Evolutionary conservation across 2,329 filamentous ascomycete genomes (phyloP).

Genomic region (Alternaria longipes): DNA sequence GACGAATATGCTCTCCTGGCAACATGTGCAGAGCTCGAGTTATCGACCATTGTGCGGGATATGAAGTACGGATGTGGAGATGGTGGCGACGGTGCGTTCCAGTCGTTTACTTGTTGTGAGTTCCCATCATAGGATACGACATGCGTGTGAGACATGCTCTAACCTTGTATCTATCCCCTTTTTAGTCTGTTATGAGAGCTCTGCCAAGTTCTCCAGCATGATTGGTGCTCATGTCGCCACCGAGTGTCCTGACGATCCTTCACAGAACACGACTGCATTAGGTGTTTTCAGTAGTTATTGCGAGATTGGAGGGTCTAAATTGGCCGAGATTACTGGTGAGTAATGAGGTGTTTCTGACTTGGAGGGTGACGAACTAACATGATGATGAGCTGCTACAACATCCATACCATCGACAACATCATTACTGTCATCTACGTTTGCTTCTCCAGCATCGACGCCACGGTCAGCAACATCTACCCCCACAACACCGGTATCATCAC

Average conservation of each 20-base stretch:
- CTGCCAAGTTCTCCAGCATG: constrained; percentile 11
- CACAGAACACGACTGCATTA: neutral
- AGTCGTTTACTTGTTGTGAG: constrained; percentile 6
- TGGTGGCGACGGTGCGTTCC: neutral
- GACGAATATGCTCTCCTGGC: neutral
- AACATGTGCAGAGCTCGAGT: constrained; percentile 2
- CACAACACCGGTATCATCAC: neutral
- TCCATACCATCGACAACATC: neutral
- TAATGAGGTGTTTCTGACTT: no score
- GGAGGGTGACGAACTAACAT: neutral
- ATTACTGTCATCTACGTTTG: neutral
- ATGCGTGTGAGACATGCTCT: neutral
- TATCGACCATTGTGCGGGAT: constrained; percentile 4
- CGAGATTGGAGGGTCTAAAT: neutral
- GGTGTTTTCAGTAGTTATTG: neutral
- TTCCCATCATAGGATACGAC: neutral
- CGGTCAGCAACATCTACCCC: neutral
- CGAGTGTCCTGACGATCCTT: constrained; percentile 1
- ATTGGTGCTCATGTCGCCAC: constrained; percentile 1
- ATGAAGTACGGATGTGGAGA: neutral
- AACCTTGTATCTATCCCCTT: neutral
- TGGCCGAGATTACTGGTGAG: neutral
- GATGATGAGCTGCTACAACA: neutral
- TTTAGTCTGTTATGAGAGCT: constrained; percentile 4
- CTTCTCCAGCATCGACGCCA: neutral